These are phyloP conservation scores for Pleurozium schreberi DNA, from an alignment of 225 moss, liverwort and hornwort genomes.

Conservation along the genomic window DNA sequence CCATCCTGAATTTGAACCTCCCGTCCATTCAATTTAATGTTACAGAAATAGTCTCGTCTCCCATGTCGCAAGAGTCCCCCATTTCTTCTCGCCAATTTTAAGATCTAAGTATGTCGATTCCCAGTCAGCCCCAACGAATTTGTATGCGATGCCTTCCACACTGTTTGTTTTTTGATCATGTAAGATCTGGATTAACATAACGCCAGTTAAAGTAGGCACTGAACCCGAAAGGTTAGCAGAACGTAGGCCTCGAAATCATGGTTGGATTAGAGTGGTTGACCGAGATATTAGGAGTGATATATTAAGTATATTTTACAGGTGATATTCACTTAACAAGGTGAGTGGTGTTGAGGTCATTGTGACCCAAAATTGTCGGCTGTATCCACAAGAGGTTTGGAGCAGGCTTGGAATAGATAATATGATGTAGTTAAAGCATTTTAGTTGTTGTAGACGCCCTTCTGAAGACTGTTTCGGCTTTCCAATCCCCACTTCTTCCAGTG, in stretches of 20 bases:
- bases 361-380: slow-evolving; percentile 8
- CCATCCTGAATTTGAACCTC: background rate
- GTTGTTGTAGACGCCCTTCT: slow-evolving; percentile 13
- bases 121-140: background rate
- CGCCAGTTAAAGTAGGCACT: background rate
- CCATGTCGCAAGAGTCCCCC: background rate
- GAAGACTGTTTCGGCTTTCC: slow-evolving; percentile 16
- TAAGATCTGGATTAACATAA: background rate
- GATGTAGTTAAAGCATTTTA: background rate
- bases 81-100: background rate
- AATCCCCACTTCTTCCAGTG: slow-evolving; percentile 34
- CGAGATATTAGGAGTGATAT: background rate
- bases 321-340: slow-evolving; percentile 9
- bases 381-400: slow-evolving; percentile 1
- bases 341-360: slow-evolving; percentile 12
- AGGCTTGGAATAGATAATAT: background rate
- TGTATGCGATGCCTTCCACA: background rate
- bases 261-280: background rate
- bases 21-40: background rate
- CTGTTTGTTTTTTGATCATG: background rate
- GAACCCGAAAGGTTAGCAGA: background rate
- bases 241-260: background rate
- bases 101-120: background rate
- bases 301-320: slow-evolving; percentile 2
- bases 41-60: background rate